Base-by-base conservation (phyloP, 2,329 filamentous ascomycete species). In the Ceratocystis huliohia region DNA sequence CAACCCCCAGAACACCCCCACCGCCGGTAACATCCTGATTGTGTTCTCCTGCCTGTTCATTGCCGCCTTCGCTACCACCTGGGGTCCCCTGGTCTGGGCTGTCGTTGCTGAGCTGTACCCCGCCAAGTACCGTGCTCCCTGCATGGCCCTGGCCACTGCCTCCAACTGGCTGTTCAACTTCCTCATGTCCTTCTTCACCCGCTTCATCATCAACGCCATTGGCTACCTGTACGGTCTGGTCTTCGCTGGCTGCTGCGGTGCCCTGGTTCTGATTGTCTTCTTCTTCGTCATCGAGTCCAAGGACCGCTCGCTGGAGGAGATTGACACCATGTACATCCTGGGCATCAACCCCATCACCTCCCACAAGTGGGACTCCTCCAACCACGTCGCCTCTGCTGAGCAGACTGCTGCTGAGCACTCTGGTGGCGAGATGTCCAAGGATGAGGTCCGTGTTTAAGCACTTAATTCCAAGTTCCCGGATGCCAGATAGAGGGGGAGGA, bases 261-360 rank as follows among this genome's bases (percentile, higher is more conserved):
- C 80, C 8, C 84, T 85, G 22, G 80, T 85, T 3, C 71, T 83
- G 20, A 79, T 89, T 63, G 86, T 90, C 67, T 91, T 86, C 79
- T 88, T 90, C 79, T 89, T 89, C 75, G 80, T 91, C 69, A 86
- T 86, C 71, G 88, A 91, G 76, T 86, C 82, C 69, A 86, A 88
- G 75, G 86, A 86, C 71, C 82, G 87, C 41, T 84, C 82, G 1
- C 80, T 91, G 20, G 88, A 91, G 76, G 87, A 91, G 74, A 86
- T 91, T 66, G 88, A 91, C 74, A 85, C 82, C 67, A 90, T 90
- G 87, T 92, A 92, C 73, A 78, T 81, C 20, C 71, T 76, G 48
- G 74, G 73, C 53, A 78, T 82, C 70, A 80, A 80, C 71, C 79
- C 81, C 25, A 79, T 79, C 71, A 77, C 74, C 64, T 80, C 79